These are phyloP conservation scores for Candida fluviatilis DNA, from an alignment of 805 yeast species.

Conservation along the genomic window DNA sequence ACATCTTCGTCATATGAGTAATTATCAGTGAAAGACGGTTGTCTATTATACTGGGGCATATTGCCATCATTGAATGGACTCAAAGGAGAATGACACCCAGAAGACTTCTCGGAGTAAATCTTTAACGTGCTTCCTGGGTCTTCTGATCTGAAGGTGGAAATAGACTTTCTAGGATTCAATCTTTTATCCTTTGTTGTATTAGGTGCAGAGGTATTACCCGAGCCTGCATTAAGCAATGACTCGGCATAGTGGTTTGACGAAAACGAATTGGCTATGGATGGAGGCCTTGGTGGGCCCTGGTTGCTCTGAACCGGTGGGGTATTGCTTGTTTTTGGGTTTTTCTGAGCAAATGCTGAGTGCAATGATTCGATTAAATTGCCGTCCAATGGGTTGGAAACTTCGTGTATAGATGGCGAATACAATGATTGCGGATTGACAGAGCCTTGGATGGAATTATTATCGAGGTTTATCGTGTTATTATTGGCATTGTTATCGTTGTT, in stretches of 20 bases:
- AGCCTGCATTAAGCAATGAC: slow-evolving; percentile 2
- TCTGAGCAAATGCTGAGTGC: slow-evolving; percentile 1
- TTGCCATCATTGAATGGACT: slow-evolving; percentile 9
- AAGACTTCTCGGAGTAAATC: slow-evolving; percentile 6
- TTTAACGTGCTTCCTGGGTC: neutral
- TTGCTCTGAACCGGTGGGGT: slow-evolving; percentile 4
- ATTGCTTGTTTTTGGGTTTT: slow-evolving; percentile 7
- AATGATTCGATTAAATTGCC: neutral
- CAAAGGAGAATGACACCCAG: slow-evolving; percentile 9
- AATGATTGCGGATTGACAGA: slow-evolving; percentile 3
- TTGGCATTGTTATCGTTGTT: slow-evolving; percentile 28
- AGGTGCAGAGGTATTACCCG: slow-evolving; percentile 5
- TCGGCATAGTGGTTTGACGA: slow-evolving; percentile 23
- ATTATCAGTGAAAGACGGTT: slow-evolving; percentile 11
- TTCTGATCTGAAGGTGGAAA: slow-evolving; percentile 9
- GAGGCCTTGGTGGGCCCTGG: slow-evolving; percentile 7
- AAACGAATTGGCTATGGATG: slow-evolving; percentile 18
- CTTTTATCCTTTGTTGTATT: slow-evolving; percentile 7
- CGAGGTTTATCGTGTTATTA: slow-evolving; percentile 8
- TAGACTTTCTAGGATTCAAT: slow-evolving; percentile 8
- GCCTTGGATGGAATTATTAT: slow-evolving; percentile 10
- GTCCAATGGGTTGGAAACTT: slow-evolving; percentile 1
- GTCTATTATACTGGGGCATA: slow-evolving; percentile 5
- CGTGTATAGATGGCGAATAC: slow-evolving; percentile 4
- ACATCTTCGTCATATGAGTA: slow-evolving; percentile 17